Evolutionary conservation across 805 yeast species (phyloP).

Genomic region (Wickerhamomyces queroliae): DNA sequence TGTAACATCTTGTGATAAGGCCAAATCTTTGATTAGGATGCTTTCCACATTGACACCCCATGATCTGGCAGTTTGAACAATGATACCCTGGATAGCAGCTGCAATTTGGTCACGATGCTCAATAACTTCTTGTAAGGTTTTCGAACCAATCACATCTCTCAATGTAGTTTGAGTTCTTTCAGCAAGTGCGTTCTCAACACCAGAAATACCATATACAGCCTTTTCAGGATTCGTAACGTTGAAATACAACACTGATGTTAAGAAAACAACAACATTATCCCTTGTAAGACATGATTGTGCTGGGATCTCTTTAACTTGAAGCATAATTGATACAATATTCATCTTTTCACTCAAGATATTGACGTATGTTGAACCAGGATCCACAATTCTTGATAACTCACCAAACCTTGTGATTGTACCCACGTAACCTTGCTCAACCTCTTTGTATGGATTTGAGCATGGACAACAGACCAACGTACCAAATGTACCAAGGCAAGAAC

Average conservation of each 20-base stretch:
- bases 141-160: constrained; percentile 64
- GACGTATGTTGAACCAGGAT: constrained; percentile 62
- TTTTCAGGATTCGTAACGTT: constrained; percentile 63
- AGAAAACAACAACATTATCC: constrained; percentile 57
- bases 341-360: constrained; percentile 60
- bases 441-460: constrained; percentile 50
- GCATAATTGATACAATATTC: constrained; percentile 44
- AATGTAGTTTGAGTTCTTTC: constrained; percentile 71
- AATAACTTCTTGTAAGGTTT: constrained; percentile 63
- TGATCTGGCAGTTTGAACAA: constrained; percentile 51
- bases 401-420: constrained; percentile 67
- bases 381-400: constrained; percentile 55
- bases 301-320: constrained; percentile 58
- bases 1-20: constrained; percentile 48
- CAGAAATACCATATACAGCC: constrained; percentile 52
- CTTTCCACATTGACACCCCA: constrained; percentile 73
- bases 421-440: constrained; percentile 61
- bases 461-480: constrained; percentile 23
- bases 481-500: constrained; percentile 39
- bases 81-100: constrained; percentile 53
- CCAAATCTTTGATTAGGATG: constrained; percentile 61
- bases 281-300: constrained; percentile 66
- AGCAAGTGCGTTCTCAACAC: constrained; percentile 48
- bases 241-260: constrained; percentile 63
- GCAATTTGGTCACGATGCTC: constrained; percentile 72